Conservation (phyloP, 2,329 filamentous ascomycete species). For the Calonectria multiphialidica region DNA sequence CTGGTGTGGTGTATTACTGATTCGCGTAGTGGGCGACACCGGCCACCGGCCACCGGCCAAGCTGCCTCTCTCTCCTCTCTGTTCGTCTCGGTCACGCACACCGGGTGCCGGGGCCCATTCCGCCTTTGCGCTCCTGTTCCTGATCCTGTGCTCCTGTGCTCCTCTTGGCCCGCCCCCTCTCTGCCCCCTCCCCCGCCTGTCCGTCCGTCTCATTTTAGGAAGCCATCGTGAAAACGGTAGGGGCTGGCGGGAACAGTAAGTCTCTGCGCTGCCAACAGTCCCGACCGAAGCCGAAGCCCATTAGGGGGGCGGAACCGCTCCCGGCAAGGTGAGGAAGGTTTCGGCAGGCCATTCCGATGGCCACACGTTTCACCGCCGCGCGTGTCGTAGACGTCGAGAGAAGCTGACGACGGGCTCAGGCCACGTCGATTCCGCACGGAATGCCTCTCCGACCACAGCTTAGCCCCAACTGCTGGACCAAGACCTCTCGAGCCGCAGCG, state of each 20-base stretch:
- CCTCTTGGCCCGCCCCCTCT: too few relatives aligned
- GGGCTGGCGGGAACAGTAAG: not conserved
- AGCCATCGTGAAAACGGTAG: not conserved
- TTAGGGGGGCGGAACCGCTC: not conserved
- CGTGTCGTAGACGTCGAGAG: not conserved
- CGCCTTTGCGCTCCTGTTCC: not conserved
- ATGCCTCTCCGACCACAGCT: not conserved
- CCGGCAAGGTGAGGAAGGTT: not conserved
- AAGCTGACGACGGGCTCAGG: slow-evolving; percentile 3
- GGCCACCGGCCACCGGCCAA: not conserved
- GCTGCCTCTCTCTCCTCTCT: too few relatives aligned
- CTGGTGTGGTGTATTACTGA: too few relatives aligned
- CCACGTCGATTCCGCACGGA: slow-evolving; percentile 4
- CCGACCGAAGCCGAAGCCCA: not conserved
- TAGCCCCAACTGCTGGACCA: not conserved
- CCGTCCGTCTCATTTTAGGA: not conserved
- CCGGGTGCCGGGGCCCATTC: not conserved
- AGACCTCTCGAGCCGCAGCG: not conserved
- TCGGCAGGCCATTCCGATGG: not conserved
- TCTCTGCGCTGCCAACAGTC: not conserved
- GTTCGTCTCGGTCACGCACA: not conserved
- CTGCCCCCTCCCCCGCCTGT: too few relatives aligned
- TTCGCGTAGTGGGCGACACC: not conserved
- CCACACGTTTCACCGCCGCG: slow-evolving; percentile 2
- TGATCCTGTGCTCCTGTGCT: too few relatives aligned